Evolutionary conservation across 1,284 basidiomycete species (phyloP).

Genomic region (Leucoagaricus sp.): DNA sequence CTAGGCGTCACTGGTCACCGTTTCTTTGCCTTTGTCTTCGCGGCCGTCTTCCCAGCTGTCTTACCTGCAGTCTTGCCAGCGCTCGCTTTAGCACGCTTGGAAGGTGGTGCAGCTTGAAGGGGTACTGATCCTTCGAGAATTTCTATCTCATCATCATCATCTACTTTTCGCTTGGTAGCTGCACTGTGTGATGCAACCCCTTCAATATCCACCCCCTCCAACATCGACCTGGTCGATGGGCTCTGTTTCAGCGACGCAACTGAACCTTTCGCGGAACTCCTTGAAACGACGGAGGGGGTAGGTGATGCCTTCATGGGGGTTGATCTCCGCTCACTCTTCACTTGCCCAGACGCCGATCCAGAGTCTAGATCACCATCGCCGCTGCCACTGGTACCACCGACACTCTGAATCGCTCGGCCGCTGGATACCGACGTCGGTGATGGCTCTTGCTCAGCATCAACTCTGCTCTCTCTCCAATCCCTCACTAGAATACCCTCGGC

Average conservation of each 20-base stretch:
- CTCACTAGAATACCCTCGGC: slow-evolving; percentile 66
- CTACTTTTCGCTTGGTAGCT: slow-evolving; percentile 49
- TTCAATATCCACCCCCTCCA: slow-evolving; percentile 47
- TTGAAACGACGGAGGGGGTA: slow-evolving; percentile 48
- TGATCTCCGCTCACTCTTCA: slow-evolving; percentile 23
- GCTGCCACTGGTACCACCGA: neutral
- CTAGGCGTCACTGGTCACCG: slow-evolving; percentile 19
- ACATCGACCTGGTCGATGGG: slow-evolving; percentile 42
- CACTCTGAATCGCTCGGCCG: slow-evolving; percentile 5
- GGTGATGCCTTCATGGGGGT: slow-evolving; percentile 41
- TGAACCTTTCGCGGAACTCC: slow-evolving; percentile 44
- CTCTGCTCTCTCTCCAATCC: slow-evolving; percentile 71
- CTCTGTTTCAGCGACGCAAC: slow-evolving; percentile 39
- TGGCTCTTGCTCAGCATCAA: slow-evolving; percentile 35
- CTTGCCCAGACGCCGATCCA: slow-evolving; percentile 23
- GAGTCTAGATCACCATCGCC: slow-evolving; percentile 27
- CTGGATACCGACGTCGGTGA: slow-evolving; percentile 15
- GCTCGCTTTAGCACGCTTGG: slow-evolving; percentile 38
- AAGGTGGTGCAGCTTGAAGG: slow-evolving; percentile 24
- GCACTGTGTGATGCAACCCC: slow-evolving; percentile 23
- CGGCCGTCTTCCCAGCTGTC: slow-evolving; percentile 30
- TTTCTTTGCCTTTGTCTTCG: slow-evolving; percentile 34
- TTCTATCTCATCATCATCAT: slow-evolving; percentile 50
- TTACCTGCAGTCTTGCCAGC: slow-evolving; percentile 30
- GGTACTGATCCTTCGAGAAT: slow-evolving; percentile 49